Base-by-base conservation (phyloP, 148 eudicot species). In the Limonium bicolor region DNA sequence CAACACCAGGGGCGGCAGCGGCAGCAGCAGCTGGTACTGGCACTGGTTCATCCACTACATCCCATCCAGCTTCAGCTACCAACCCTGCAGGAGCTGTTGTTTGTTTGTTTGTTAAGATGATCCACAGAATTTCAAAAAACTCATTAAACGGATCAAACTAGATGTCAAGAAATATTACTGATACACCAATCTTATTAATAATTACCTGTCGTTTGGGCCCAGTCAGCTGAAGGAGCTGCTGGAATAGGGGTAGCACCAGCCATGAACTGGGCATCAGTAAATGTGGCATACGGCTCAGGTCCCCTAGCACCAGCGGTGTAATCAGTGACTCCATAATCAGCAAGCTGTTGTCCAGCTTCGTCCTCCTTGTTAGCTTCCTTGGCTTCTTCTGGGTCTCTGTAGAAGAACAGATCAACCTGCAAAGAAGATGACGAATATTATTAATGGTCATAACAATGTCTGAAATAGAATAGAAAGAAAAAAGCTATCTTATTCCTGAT, bases 401-500 rank as follows among this genome's bases (percentile, higher is more conserved):
- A 71, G 62, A 79, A 79, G 36, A 79, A 79, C 22, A 79, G 52
- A 49, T 79, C 87, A 7, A 74, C 82, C 81, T 72, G 46, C 59
- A 45, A 5, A 20, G 19, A 4, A 25, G 18, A 20, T 5, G 27
- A 44, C n/a, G 7, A 29, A 23, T 22, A 24, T 23, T 3, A 18
- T 9, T 6, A 39, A 4, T 4, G 16, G 11, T 5, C 39, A 13
- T 6, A 10, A 18, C 11, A 35, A 35, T 35, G 39, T 7, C 16
- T 2, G 27, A 19, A 21, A n/a, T 31, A n/a, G 14, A 12, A 29
- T 8, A 32, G 18, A 32, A 16, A n/a, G 8, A 34, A 20, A 23
- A 2, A 6, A 32, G 7, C 19, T 2, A 48, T 22, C 33, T n/a
- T n/a, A n/a, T n/a, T n/a, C n/a, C n/a, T n/a, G n/a, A n/a, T n/a